Evolutionary conservation across 2,329 filamentous ascomycete species (phyloP).

Genomic region (Sclerotinia sclerotiorum): DNA sequence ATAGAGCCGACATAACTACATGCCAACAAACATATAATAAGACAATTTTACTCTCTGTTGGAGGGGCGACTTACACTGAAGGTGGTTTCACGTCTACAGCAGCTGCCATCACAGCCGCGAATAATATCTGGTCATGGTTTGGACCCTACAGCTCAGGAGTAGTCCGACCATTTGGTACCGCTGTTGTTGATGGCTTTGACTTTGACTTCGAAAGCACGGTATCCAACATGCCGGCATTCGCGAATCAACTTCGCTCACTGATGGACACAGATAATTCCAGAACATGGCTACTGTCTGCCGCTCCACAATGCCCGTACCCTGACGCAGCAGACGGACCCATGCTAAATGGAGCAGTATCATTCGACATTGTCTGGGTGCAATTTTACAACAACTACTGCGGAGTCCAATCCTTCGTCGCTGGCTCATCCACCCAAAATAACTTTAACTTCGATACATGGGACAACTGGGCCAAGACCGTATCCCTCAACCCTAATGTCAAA

Average conservation of each 20-base stretch:
- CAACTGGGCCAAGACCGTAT: conserved; percentile 58
- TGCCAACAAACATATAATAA: conserved; percentile 66
- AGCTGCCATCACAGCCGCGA: conserved; percentile 56
- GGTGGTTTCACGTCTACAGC: conserved; percentile 59
- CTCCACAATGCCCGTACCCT: conserved; percentile 68
- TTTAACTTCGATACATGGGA: conserved; percentile 68
- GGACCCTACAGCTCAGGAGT: conserved; percentile 54
- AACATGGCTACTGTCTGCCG: conserved; percentile 60
- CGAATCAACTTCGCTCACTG: conserved; percentile 53
- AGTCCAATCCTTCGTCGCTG: conserved; percentile 50
- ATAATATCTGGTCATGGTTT: conserved; percentile 69
- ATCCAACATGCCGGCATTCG: conserved; percentile 62
- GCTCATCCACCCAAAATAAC: conserved; percentile 48
- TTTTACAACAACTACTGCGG: conserved; percentile 58
- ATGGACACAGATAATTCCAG: conserved; percentile 55
- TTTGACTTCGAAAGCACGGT: conserved; percentile 67
- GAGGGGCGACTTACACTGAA: conserved; percentile 68
- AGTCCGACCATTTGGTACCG: conserved; percentile 65
- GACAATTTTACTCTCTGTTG: conserved; percentile 70
- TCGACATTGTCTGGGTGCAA: conserved; percentile 46
- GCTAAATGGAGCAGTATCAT: conserved; percentile 51
- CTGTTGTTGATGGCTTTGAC: conserved; percentile 72
- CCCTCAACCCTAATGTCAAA: conserved; percentile 60
- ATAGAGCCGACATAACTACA: conserved; percentile 49
- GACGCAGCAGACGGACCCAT: conserved; percentile 59